Evolutionary conservation across 1,284 basidiomycete species (phyloP), one percentile per base, ranked within the genome.

Genomic region (Austropuccinia psidii): DNA sequence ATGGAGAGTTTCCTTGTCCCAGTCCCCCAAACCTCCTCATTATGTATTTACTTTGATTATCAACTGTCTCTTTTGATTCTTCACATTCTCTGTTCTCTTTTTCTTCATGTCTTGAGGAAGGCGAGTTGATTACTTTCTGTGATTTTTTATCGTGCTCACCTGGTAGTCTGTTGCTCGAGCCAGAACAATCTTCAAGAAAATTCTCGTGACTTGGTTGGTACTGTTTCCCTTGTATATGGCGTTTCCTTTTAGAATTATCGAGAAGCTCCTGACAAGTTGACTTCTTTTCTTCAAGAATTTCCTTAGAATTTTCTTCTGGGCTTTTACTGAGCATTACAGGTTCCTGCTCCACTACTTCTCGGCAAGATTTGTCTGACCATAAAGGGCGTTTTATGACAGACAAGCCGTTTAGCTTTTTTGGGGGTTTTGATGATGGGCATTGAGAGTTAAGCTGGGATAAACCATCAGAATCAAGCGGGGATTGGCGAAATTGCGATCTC

Each of bases 1-100:
- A 41, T 3, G 70, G 13, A 17, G 70, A 73, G 19, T 37, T 17
- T 13, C 70, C 70, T 29, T 73, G 70, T 4, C 70, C 70, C 6
- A 73, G 47, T 8, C 70, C 70, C 21, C 70, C 70, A 33, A 64
- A 73, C 0, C 60, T 39, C 9, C 17, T 21, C 2, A 43, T 21
- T 1, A 0, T 31, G 31, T 65, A 37, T 17, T 2, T 45, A 31
- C 31, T 29, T 0, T 7, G 17, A 17, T 15, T 50, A 6, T n/a
- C 45, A 1, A 21, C 4, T 50, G 24, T 17, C 4, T 47, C 41
- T n/a, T 19, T 37, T 8, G 24, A 13, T 41, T 45, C 60, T 62
- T 45, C 39, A 27, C 58, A 35, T 29, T 31, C n/a, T 43, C 47
- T 11, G 2, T 52, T 45, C 43, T 29, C 17, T 29, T 31, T 50